Evolutionary conservation across 768 basidiomycete species (phyloP).

Genomic region (Termitomyces sp.): DNA sequence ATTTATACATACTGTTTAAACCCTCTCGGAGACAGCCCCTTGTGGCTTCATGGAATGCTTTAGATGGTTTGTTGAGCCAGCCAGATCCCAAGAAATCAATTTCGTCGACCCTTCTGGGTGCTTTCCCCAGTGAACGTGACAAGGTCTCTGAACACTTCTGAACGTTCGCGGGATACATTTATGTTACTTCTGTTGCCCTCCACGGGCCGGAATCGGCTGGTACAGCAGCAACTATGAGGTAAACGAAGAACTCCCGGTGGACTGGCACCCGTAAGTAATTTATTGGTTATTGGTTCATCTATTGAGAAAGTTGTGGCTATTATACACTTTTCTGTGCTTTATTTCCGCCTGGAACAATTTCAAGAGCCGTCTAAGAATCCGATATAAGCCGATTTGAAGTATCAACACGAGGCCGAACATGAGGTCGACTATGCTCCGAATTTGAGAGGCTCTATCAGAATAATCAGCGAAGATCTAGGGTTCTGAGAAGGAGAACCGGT

Average conservation of each 20-base stretch:
- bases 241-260: conserved; percentile 16
- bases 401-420: conserved; percentile 40
- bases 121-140: conserved; percentile 1
- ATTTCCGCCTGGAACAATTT: conserved; percentile 10
- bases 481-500: conserved; percentile 14
- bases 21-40: neutral
- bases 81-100: neutral
- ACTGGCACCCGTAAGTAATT: neutral
- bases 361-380: neutral
- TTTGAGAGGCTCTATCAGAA: conserved; percentile 19
- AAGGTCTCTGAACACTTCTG: neutral
- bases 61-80: no score
- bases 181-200: neutral
- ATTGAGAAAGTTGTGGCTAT: neutral
- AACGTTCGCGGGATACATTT: conserved; percentile 16
- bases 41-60: neutral
- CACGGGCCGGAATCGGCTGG: conserved; percentile 2
- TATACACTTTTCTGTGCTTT: conserved; percentile 1
- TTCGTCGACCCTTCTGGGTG: conserved; percentile 2
- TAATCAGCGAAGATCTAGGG: conserved; percentile 18
- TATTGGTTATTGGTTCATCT: neutral
- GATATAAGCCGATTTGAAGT: conserved; percentile 10
- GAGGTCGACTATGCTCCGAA: conserved; percentile 23
- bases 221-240: conserved; percentile 25
- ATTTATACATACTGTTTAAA: neutral